These are phyloP conservation scores for Fusarium fracticaudum DNA, from an alignment of 2,329 filamentous ascomycete genomes.

Conservation along the genomic window DNA sequence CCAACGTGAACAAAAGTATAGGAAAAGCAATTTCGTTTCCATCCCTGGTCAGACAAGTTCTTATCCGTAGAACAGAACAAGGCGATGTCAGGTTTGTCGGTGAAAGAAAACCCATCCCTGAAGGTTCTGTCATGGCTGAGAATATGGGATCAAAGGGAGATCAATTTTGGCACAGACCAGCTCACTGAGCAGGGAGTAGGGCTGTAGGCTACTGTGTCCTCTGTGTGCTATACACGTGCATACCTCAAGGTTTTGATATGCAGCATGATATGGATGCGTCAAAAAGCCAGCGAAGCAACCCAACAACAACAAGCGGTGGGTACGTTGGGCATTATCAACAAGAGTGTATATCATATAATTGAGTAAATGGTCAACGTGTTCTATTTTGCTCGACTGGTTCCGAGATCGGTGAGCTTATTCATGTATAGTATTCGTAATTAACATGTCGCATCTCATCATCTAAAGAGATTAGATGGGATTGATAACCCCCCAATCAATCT, in stretches of 20 bases:
- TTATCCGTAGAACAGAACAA: not conserved
- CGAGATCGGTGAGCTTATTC: conserved; percentile 32
- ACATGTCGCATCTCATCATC: conserved; percentile 13
- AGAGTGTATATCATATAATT: not conserved
- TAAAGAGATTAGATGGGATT: conserved; percentile 45
- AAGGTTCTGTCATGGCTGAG: not conserved
- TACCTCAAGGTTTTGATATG: not conserved
- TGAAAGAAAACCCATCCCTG: conserved; percentile 27
- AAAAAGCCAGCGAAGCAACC: conserved; percentile 5
- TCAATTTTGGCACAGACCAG: conserved; percentile 20
- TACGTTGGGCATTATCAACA: conserved; percentile 3
- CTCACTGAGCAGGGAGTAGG: conserved; percentile 7
- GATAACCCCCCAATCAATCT: conserved; percentile 38
- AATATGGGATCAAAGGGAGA: conserved; percentile 13
- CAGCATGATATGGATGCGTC: conserved; percentile 4
- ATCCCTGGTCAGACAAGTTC: conserved; percentile 4
- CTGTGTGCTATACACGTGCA: not conserved
- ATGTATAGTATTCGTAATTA: not conserved
- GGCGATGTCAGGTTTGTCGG: conserved; percentile 20
- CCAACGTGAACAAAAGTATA: not conserved
- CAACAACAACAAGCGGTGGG: conserved; percentile 3
- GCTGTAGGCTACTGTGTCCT: conserved; percentile 16
- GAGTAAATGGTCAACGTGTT: not conserved
- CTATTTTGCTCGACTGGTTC: conserved; percentile 1
- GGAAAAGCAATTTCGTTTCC: conserved; percentile 16